Evolutionary conservation across 345 rosid genomes (phyloP), one percentile per base, ranked within the genome.

Genomic region (Erodium maritimum): DNA sequence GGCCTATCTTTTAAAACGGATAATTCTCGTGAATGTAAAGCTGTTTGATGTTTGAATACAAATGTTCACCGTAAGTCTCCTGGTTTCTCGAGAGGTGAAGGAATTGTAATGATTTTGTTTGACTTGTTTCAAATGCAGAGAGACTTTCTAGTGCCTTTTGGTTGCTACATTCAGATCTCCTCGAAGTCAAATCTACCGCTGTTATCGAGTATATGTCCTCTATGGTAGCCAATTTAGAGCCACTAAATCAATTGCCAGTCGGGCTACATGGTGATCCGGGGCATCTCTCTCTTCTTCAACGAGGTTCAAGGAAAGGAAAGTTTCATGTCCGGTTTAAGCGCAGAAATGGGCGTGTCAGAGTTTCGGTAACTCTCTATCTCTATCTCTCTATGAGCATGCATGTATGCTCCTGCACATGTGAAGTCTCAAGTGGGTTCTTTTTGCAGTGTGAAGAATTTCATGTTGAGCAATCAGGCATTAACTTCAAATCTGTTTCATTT

Each of bases 271-370:
- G 73, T 68, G 78, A 83, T 69, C 65, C 71, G 61, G 85, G 75
- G 65, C 78, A 45, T 50, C 48, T 80, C 54, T 71, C 82, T 58
- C 67, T 61, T 68, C 66, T 63, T 56, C 82, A 83, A 71, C 80
- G 74, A 52, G 79, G 75, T 64, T 68, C 71, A 16, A 75, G 82
- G 62, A 78, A 64, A 65, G 96, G 88, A 67, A 79, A 74, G 75
- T 71, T 90, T 45, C 79, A 77, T 69, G 84, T 75, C 56, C 79
- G 88, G 52, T 73, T 87, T 61, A 93, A 93, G 77, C 85, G 82
- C 65, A 80, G 95, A 54, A 93, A 93, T 75, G 97, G 97, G 48
- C 87, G 96, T 1, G 80, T 93, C 46, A 78, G 88, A 55, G 71
- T 78, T 58, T 75, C 81, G 97, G 97, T 87, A 65, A 53, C 56